Base-by-base conservation (phyloP, 371 early-diverging fungal genomes). In the Blastocladiella emersonii region DNA sequence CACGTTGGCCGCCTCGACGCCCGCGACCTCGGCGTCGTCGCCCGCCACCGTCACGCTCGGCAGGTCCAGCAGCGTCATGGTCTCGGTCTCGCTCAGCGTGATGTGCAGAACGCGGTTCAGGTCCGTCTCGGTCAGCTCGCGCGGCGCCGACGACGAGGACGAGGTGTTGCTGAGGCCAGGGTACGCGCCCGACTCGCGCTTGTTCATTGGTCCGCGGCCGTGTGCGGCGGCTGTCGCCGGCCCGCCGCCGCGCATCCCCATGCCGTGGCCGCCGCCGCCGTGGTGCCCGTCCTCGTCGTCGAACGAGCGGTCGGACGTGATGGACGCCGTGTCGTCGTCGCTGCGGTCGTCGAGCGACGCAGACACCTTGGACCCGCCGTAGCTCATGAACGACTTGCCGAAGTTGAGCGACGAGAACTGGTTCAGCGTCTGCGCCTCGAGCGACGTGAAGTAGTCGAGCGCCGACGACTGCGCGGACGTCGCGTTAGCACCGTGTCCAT, bases 41-140 rank as follows among this genome's bases (percentile, higher is more conserved):
- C 35, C 67, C 19, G 70, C 73, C 5, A 78, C 76, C 10, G 68
- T 63, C 17, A 68, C 51, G n/a, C 73, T 66, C 0, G 76, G 74
- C 2, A 78, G n/a, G 61, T 72, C 70, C 5, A 74, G 59, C 23
- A 78, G 64, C 10, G 43, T 34, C n/a, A 76, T 72, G 6, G 71
- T 73, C 15, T 70, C 70, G 1, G 79, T 75, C 64, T 78, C 79
- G 19, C 56, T 63, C 13, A 78, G 70, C n/a, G 51, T 56, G 23
- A 78, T 64, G 35, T 75, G 67, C 21, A 74, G 55, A 5, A 63
- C 27, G 56, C 64, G 65, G 55, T 66, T 66, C 10, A 69, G 60
- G 53, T 78, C 76, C 4, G 63, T 49, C 34, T 71, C 74, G 2
- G 68, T n/a, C 23, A 15, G 36, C 0, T 12, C 44, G 17, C 23